These are phyloP conservation scores for Westerdykella sp. DNA, from an alignment of 2,329 filamentous ascomycete genomes.

Conservation along the genomic window DNA sequence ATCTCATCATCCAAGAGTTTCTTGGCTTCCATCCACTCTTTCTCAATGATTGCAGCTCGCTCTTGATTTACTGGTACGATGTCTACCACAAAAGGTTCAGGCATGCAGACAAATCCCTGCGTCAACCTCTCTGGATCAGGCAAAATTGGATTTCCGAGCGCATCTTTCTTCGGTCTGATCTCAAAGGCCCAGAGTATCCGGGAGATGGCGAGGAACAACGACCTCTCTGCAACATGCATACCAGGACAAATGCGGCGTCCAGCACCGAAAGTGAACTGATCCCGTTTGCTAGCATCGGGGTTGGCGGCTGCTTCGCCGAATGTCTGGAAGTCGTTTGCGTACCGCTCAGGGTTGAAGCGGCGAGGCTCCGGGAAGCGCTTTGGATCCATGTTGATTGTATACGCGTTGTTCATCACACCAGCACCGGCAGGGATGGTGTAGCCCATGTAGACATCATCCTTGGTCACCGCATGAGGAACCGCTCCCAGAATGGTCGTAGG, in stretches of 20 bases:
- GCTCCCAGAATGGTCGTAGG: conserved; percentile 23
- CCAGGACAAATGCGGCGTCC: conserved; percentile 35
- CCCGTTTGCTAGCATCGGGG: conserved; percentile 14
- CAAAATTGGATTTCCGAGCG: neutral
- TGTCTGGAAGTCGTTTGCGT: conserved; percentile 10
- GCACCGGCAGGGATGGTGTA: conserved; percentile 40
- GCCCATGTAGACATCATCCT: conserved; percentile 34
- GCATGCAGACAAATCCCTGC: no score
- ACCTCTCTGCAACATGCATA: conserved; percentile 28
- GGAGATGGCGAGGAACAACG: conserved; percentile 22
- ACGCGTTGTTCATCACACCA: conserved; percentile 33
- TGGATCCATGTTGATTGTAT: conserved; percentile 7
- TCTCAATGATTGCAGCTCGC: no score
- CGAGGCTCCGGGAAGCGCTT: conserved; percentile 32
- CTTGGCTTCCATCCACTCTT: no score
- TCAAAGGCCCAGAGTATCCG: conserved; percentile 31
- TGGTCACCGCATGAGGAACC: conserved; percentile 23
- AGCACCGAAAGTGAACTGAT: conserved; percentile 34
- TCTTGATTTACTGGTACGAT: no score
- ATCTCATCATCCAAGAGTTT: no score
- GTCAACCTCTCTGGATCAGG: no score
- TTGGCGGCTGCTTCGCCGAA: conserved; percentile 9
- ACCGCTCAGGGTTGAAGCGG: conserved; percentile 42
- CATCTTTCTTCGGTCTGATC: neutral
- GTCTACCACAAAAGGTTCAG: no score